These are phyloP conservation scores for Cinnamomum micranthum DNA, from an alignment of 164 flowering plant species.

Conservation along the genomic window DNA sequence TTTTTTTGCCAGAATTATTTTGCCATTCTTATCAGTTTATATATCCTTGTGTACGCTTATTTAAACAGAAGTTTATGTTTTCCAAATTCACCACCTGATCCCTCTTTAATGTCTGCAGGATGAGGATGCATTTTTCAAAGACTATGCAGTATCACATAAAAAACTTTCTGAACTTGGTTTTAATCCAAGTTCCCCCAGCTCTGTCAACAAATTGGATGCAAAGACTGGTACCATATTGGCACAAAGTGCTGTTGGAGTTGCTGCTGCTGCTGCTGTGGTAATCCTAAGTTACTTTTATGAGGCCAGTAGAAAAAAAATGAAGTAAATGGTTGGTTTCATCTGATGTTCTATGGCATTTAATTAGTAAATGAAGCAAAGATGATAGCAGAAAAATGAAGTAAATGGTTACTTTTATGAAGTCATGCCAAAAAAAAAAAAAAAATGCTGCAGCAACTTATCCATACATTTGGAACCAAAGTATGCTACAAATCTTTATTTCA, in stretches of 20 bases:
- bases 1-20: too few species aligned
- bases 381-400: too few species aligned
- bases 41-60: too few species aligned
- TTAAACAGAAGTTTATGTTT: neutral
- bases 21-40: too few species aligned
- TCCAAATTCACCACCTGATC: neutral
- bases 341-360: too few species aligned
- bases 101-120: neutral
- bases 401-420: too few species aligned
- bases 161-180: slow-evolving; percentile 80
- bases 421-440: too few species aligned
- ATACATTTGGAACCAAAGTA: too few species aligned
- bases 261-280: slow-evolving; percentile 61
- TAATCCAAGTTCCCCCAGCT: slow-evolving; percentile 22
- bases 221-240: slow-evolving; percentile 33
- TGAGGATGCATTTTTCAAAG: slow-evolving; percentile 79
- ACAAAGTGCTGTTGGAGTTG: slow-evolving; percentile 68
- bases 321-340: neutral
- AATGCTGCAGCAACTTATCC: too few species aligned
- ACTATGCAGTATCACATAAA: slow-evolving; percentile 85
- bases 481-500: too few species aligned
- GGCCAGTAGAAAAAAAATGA: slow-evolving; percentile 8
- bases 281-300: slow-evolving; percentile 57
- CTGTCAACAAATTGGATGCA: slow-evolving; percentile 12
- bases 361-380: too few species aligned